Evolutionary conservation across 495 filamentous ascomycete species (phyloP), one percentile per base, ranked within the genome.

Genomic region (Xylaria longipes): DNA sequence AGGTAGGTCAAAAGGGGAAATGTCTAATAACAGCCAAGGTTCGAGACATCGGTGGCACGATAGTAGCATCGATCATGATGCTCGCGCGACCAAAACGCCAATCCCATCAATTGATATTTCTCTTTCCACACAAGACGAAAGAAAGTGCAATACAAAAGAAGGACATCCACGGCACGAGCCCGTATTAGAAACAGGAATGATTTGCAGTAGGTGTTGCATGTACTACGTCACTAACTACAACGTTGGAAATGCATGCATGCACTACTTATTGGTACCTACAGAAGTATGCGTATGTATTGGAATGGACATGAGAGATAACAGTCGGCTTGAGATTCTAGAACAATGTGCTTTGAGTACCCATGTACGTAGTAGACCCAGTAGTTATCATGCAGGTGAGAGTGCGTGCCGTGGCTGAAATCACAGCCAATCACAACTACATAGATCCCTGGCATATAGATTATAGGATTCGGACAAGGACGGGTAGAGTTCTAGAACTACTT

Each of bases 241-340:
- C 17, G 17, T 5, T 50, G n/a, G 11, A 50, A n/a, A 50, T 6
- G 22, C 22, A 20, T 4, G 25, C 5, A 7, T 7, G 3, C 3
- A 3, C 35, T 37, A 37, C 35, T 7, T 46, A 46, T 56, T 15
- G 25, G 50, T 25, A 27, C 50, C 25, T 29, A n/a, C n/a, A n/a
- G n/a, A n/a, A n/a, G n/a, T n/a, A n/a, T n/a, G 15, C 50, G n/a
- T 43, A 29, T 0, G 37, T 64, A 64, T 22, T n/a, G 9, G 7
- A 31, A 22, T 22, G 35, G 9, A 35, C 39, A 35, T 31, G 62
- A 22, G n/a, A 52, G 45, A 65, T 52, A 45, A 50, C 8, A 20
- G 9, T 52, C 45, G 52, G 63, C 63, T 65, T 20, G 27, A 52
- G 63, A 52, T 65, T 52, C 63, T 65, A 65, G 63, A 65, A 50